phyloP scores from a whole-genome alignment of 352 stramenopile genomes.

The Globisporangium barbulae region DNA sequence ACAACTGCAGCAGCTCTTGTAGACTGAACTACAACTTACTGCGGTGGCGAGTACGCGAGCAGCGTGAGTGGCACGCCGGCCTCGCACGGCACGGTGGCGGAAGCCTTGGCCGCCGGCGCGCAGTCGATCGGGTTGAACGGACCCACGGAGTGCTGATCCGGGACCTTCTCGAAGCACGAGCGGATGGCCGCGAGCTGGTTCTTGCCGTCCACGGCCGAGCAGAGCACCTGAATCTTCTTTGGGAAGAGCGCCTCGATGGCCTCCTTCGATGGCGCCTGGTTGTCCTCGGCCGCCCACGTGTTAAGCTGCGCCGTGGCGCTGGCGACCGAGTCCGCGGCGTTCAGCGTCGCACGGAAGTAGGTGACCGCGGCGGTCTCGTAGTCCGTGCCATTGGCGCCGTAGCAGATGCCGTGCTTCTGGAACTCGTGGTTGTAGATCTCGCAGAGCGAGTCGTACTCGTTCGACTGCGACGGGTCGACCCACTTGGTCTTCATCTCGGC shows the following conservation, averaged over 20 bases:
- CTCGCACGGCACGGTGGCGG: slow-evolving; percentile 47
- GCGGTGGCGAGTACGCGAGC: slow-evolving; percentile 35
- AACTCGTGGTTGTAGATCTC: slow-evolving; percentile 15
- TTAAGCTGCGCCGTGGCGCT: slow-evolving; percentile 47
- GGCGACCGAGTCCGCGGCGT: slow-evolving; percentile 25
- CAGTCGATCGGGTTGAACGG: slow-evolving; percentile 52
- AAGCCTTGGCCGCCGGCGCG: slow-evolving; percentile 28
- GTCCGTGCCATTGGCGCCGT: slow-evolving; percentile 48
- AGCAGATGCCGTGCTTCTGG: slow-evolving; percentile 4
- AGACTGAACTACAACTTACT: not conserved
- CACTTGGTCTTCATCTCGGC: slow-evolving; percentile 53
- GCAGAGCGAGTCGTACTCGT: slow-evolving; percentile 49
- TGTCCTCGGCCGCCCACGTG: slow-evolving; percentile 33
- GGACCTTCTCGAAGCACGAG: slow-evolving; percentile 39
- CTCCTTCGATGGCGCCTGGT: slow-evolving; percentile 12
- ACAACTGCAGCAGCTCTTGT: not conserved
- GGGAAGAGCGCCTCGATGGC: slow-evolving; percentile 54
- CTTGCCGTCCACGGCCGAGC: slow-evolving; percentile 44
- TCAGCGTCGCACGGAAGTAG: slow-evolving; percentile 67
- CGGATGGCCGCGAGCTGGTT: slow-evolving; percentile 70
- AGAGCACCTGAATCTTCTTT: slow-evolving; percentile 62
- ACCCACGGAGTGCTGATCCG: slow-evolving; percentile 31
- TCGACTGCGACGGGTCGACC: slow-evolving; percentile 28
- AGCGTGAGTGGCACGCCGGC: slow-evolving; percentile 39
- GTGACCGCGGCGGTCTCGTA: slow-evolving; percentile 52